phyloP scores from a whole-genome alignment of 2,329 filamentous ascomycete species.

The Clonostachys sp. region DNA sequence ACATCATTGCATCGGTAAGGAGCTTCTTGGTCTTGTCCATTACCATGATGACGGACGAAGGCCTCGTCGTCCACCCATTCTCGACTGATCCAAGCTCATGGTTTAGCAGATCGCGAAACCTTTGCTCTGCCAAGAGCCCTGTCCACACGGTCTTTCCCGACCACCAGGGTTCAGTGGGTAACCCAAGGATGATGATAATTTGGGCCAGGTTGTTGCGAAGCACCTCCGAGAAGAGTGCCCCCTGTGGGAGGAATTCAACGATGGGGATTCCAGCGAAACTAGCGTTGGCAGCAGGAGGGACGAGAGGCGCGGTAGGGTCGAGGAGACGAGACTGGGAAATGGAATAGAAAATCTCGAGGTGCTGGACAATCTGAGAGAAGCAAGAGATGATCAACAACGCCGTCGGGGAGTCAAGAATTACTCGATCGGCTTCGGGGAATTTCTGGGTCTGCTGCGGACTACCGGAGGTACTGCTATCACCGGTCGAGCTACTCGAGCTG shows the following conservation, averaged over 20 bases:
- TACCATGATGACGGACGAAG: no score
- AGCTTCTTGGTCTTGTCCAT: no score
- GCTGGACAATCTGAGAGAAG: conserved; percentile 15
- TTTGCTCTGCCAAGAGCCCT: conserved; percentile 10
- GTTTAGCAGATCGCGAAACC: conserved; percentile 14
- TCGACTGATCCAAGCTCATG: conserved; percentile 11
- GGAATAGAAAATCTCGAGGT: conserved; percentile 14
- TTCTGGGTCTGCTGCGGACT: no score
- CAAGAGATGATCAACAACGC: conserved; percentile 20
- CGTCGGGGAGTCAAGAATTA: conserved; percentile 12
- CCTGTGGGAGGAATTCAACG: conserved; percentile 15
- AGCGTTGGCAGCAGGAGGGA: conserved; percentile 1
- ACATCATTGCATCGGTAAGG: no score
- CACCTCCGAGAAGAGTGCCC: conserved; percentile 17
- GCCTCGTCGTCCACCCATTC: neutral
- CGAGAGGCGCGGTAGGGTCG: neutral
- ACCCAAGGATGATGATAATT: conserved; percentile 15
- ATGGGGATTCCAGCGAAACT: conserved; percentile 14
- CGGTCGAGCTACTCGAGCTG: no score
- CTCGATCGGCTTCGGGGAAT: no score
- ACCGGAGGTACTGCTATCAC: no score
- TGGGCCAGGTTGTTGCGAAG: conserved; percentile 14
- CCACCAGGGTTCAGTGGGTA: conserved; percentile 12
- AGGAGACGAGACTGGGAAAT: conserved; percentile 9
- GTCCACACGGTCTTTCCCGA: conserved; percentile 13